Percentiles rank a stretch among this genome's conserved stretches.
Evolutionary conservation across 495 filamentous ascomycete genomes (phyloP).

Genomic region (Hyaloscypha bicolor): DNA sequence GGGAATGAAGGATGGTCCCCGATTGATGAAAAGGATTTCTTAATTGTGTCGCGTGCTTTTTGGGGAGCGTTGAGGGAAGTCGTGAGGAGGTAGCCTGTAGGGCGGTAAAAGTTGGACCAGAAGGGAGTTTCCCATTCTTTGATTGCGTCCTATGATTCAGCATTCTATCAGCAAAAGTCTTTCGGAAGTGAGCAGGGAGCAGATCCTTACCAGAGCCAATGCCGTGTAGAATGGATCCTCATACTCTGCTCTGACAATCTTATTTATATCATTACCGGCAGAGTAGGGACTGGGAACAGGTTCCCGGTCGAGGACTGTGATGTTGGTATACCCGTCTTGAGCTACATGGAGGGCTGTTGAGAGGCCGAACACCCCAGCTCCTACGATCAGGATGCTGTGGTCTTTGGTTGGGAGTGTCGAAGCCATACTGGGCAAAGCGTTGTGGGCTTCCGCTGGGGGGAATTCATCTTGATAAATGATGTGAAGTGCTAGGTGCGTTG

Average conservation of each 20-base stretch:
- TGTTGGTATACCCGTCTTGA: conserved; percentile 45
- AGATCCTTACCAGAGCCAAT: conserved; percentile 46
- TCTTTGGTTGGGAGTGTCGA: background rate
- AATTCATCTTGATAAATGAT: background rate
- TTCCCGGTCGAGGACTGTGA: conserved; percentile 60
- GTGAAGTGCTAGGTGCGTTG: background rate
- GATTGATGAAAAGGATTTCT: conserved; percentile 48
- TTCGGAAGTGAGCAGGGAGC: background rate
- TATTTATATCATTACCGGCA: conserved; percentile 67
- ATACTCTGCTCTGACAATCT: conserved; percentile 69
- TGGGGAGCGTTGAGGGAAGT: conserved; percentile 48
- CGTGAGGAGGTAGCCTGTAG: conserved; percentile 55
- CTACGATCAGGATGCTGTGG: conserved; percentile 50
- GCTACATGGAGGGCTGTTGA: conserved; percentile 61
- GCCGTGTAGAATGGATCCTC: conserved; percentile 55
- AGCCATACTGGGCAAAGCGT: background rate
- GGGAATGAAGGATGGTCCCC: conserved; percentile 29
- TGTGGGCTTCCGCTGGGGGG: background rate
- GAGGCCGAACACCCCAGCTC: conserved; percentile 66
- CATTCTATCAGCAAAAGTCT: background rate
- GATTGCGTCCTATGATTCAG: conserved; percentile 41
- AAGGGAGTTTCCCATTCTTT: conserved; percentile 51
- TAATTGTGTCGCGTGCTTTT: conserved; percentile 48
- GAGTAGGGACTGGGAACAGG: conserved; percentile 42
- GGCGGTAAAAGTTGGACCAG: conserved; percentile 51